These are phyloP conservation scores for Porogramme epimiltina DNA, from an alignment of 1,284 basidiomycete genomes.

Conservation along the genomic window DNA sequence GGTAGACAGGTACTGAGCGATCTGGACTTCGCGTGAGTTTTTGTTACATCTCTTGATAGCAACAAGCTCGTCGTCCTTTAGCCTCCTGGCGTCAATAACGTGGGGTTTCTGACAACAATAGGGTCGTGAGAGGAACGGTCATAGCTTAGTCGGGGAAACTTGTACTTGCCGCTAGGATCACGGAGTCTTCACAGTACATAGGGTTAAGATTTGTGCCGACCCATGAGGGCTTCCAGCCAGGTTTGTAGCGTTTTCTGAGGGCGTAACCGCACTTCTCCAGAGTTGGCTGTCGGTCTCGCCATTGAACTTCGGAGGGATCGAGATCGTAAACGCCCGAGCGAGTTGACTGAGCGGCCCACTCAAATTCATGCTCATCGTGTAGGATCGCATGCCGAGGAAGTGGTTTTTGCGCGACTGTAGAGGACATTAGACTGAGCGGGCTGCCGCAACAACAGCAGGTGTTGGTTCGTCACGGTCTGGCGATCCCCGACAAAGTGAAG, in stretches of 20 bases:
- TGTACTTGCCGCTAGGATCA: neutral
- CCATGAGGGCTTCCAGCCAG: slow-evolving; percentile 13
- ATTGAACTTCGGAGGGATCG: neutral
- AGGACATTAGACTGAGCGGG: neutral
- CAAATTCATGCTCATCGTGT: neutral
- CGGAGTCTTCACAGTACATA: slow-evolving; percentile 10
- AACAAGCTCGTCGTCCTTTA: slow-evolving; percentile 18
- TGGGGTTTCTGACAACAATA: slow-evolving; percentile 3
- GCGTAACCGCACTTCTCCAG: slow-evolving; percentile 10
- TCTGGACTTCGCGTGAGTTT: slow-evolving; percentile 10
- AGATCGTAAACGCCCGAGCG: neutral
- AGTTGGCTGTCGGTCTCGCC: slow-evolving; percentile 1
- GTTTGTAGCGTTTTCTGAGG: slow-evolving; percentile 5
- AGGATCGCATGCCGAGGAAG: neutral
- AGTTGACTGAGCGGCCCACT: neutral
- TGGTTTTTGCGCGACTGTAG: neutral
- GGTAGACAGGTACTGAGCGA: slow-evolving; percentile 13
- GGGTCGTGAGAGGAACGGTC: neutral
- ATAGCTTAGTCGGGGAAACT: no score
- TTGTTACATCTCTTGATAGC: slow-evolving; percentile 20
- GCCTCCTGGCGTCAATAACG: slow-evolving; percentile 26
- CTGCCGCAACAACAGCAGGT: no score
- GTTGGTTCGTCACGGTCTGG: no score
- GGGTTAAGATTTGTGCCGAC: slow-evolving; percentile 2
- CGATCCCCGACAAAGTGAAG: no score